These are phyloP conservation scores for Lotus japonicus DNA, from an alignment of 306 rosid genomes.

Conservation along the genomic window DNA sequence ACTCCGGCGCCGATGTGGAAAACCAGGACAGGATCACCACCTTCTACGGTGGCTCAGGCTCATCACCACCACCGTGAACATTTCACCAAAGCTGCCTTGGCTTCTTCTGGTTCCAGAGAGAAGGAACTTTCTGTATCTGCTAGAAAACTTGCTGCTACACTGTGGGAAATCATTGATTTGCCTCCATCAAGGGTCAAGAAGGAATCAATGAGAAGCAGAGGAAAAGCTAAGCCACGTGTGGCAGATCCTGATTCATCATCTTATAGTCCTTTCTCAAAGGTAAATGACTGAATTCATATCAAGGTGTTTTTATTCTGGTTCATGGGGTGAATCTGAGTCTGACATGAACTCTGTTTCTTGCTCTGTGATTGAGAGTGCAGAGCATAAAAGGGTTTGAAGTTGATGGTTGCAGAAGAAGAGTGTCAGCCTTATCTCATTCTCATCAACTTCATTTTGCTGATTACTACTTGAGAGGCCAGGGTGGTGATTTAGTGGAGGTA, in stretches of 20 bases:
- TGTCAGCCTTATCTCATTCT: slow-evolving; percentile 32
- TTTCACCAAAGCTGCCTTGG: neutral
- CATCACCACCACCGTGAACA: neutral
- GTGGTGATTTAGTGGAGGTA: slow-evolving; percentile 56
- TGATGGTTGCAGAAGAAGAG: slow-evolving; percentile 45
- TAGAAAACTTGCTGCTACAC: slow-evolving; percentile 66
- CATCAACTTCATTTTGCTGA: slow-evolving; percentile 30
- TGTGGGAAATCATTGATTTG: slow-evolving; percentile 68
- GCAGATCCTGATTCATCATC: slow-evolving; percentile 88
- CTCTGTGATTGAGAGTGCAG: slow-evolving; percentile 19
- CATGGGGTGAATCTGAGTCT: neutral
- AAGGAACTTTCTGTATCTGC: slow-evolving; percentile 56
- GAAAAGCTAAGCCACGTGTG: slow-evolving; percentile 30
- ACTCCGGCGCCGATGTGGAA: slow-evolving; percentile 78
- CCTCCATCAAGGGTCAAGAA: slow-evolving; percentile 32
- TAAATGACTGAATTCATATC: slow-evolving; percentile 18
- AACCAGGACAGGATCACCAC: slow-evolving; percentile 3
- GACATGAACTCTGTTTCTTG: neutral
- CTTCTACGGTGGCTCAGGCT: slow-evolving; percentile 15
- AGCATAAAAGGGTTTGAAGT: slow-evolving; percentile 35
- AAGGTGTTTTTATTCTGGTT: neutral
- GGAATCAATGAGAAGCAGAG: slow-evolving; percentile 31
- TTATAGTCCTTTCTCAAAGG: slow-evolving; percentile 50
- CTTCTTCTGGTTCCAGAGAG: too few relatives aligned
- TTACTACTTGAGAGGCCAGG: slow-evolving; percentile 31